Conservation (phyloP, 1,284 basidiomycete species). For the Nidula niveotomentosa region DNA sequence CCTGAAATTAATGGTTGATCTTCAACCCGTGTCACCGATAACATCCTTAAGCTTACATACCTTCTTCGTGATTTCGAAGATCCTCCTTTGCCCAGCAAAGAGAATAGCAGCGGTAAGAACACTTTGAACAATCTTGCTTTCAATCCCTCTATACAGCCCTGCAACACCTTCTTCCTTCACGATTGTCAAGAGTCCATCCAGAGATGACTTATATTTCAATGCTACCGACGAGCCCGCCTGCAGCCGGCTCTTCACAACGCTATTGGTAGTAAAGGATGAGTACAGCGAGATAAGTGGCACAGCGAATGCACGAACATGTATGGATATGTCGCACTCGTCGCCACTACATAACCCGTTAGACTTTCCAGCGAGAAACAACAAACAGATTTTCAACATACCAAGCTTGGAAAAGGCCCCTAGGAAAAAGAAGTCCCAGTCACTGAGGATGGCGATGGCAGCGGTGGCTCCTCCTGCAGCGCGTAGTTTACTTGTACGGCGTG, state of each 20-base stretch:
- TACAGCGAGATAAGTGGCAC: not conserved
- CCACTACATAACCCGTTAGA: slow-evolving; percentile 42
- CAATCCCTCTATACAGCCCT: slow-evolving; percentile 85
- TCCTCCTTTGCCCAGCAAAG: slow-evolving; percentile 80
- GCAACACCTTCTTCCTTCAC: slow-evolving; percentile 74
- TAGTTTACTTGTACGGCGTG: slow-evolving; percentile 54
- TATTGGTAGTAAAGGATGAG: slow-evolving; percentile 22
- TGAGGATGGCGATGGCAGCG: slow-evolving; percentile 51
- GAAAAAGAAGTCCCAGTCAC: slow-evolving; percentile 88
- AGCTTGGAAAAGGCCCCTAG: slow-evolving; percentile 88
- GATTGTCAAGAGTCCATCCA: slow-evolving; percentile 72
- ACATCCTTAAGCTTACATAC: slow-evolving; percentile 21
- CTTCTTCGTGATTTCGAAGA: slow-evolving; percentile 69
- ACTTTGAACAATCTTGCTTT: slow-evolving; percentile 86
- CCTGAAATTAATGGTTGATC: too few species aligned
- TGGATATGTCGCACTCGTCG: slow-evolving; percentile 75
- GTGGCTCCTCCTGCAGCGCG: slow-evolving; percentile 42
- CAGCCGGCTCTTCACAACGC: slow-evolving; percentile 81
- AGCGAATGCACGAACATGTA: slow-evolving; percentile 58
- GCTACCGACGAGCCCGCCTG: slow-evolving; percentile 73
- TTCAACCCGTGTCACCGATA: too few species aligned
- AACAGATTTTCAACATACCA: slow-evolving; percentile 38
- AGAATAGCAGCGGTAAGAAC: slow-evolving; percentile 90
- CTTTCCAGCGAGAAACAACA: too few species aligned
- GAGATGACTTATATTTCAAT: slow-evolving; percentile 66